phyloP scores from a whole-genome alignment of 257 asterid genomes.

The Nemophila menziesii region DNA sequence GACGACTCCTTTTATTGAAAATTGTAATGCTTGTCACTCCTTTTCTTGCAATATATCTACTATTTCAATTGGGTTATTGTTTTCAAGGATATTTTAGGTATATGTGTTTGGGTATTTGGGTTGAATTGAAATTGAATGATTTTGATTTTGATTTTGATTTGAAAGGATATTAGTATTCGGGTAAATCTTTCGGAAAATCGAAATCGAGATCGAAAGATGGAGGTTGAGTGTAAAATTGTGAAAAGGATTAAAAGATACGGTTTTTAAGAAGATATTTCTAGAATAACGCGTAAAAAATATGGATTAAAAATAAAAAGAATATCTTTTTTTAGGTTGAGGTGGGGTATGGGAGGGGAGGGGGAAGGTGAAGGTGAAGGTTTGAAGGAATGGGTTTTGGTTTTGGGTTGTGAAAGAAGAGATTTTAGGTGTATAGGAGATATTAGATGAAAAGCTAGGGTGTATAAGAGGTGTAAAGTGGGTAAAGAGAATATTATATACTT shows the following conservation, averaged over 20 bases:
- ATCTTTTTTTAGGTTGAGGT: too few relatives aligned
- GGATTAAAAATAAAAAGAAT: too few relatives aligned
- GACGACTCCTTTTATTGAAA: background rate
- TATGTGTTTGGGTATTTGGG: background rate
- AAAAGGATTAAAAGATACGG: too few relatives aligned
- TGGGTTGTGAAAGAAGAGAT: background rate
- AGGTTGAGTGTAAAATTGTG: too few relatives aligned
- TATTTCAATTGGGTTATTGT: too few relatives aligned
- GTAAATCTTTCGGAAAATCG: too few relatives aligned
- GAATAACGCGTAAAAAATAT: too few relatives aligned
- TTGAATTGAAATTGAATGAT: background rate
- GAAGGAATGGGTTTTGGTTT: background rate
- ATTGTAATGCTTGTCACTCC: too few relatives aligned
- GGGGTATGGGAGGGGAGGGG: background rate
- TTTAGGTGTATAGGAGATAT: background rate
- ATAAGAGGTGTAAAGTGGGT: slow-evolving; percentile 7
- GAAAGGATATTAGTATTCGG: too few relatives aligned
- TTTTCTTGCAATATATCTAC: background rate
- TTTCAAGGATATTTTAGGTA: background rate
- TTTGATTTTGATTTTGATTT: background rate
- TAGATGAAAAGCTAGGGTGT: slow-evolving; percentile 8
- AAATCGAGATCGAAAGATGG: too few relatives aligned
- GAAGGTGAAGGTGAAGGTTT: background rate
- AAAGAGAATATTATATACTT: slow-evolving; percentile 17
- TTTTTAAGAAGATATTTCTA: too few relatives aligned